Conservation (phyloP, 257 asterid species). For the Nicotiana tomentosiformis region DNA sequence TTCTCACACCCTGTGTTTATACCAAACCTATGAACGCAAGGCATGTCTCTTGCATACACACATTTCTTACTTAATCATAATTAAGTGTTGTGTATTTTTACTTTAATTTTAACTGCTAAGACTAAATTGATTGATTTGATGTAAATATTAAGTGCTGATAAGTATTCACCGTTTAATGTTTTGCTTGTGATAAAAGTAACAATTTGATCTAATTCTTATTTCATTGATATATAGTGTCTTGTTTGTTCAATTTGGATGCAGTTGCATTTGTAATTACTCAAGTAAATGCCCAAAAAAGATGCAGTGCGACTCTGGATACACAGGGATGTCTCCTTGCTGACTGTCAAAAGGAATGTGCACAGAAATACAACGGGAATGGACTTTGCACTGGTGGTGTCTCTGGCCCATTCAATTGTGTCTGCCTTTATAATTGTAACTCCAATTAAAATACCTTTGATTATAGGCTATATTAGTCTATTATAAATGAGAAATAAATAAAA, state of each 20-base stretch:
- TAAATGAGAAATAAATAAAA: too few species aligned
- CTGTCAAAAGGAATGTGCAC: slow-evolving; percentile 12
- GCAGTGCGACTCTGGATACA: background rate
- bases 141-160: too few species aligned
- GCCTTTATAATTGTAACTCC: slow-evolving; percentile 21
- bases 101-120: too few species aligned
- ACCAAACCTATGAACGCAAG: too few species aligned
- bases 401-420: slow-evolving; percentile 15
- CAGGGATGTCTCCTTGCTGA: slow-evolving; percentile 11
- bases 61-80: too few species aligned
- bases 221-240: background rate
- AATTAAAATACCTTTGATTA: background rate
- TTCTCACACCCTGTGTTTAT: too few species aligned
- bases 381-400: background rate
- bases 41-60: too few species aligned
- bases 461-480: too few species aligned
- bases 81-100: too few species aligned
- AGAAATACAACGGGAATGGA: slow-evolving; percentile 15
- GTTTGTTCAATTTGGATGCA: background rate
- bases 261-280: background rate
- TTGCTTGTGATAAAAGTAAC: too few species aligned
- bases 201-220: background rate
- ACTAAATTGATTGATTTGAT: too few species aligned
- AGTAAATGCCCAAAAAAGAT: slow-evolving; percentile 13
- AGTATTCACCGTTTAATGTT: too few species aligned